Base-by-base conservation (phyloP, 75 land plant genomes). In the Sequoia sempervirens region DNA sequence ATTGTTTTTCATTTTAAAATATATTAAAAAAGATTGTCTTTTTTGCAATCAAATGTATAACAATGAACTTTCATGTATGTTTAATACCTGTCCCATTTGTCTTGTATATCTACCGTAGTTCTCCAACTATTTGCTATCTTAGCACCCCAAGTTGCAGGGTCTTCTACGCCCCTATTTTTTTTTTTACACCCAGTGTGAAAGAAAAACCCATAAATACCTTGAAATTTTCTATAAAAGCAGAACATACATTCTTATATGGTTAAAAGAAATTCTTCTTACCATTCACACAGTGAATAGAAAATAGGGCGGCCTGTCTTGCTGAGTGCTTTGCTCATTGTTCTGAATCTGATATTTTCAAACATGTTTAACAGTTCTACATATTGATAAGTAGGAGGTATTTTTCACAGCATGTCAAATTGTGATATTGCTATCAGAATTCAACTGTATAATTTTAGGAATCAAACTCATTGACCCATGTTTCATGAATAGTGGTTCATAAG, bases 251-350 rank as follows among this genome's bases (percentile, higher is more conserved):
- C 32, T 78, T 17, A 82, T 14, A 76, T 41, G 10, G 10, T 20
- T 1, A 20, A 76, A 76, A 9, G 43, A 76, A 40, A 8, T 23
- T 0, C 1, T 78, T 40, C 46, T 76, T 76, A 76, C 97, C 97
- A 97, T 93, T 97, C 99, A 89, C 99, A 97, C 40, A 97, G 50
- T 53, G 99, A 97, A 85, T 88, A 94, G 81, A 95, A 94, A 26
- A 97, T 95, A 30, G 91, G 84, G 26, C 94, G 90, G 12, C 94
- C 94, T 74, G 93, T 81, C 26, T 91, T 91, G 41, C 87, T 64
- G n/a, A 97, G 81, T 17, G 99, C 98, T 78, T 90, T 83, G 15
- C 90, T 87, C 99, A 97, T 97, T 15, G 79, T 84, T 30, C 88
- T 93, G 82, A 94, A 97, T 79, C 99, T 95, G 79, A 20, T 43